phyloP scores from a whole-genome alignment of 345 rosid genomes.

The Jatropha curcas region DNA sequence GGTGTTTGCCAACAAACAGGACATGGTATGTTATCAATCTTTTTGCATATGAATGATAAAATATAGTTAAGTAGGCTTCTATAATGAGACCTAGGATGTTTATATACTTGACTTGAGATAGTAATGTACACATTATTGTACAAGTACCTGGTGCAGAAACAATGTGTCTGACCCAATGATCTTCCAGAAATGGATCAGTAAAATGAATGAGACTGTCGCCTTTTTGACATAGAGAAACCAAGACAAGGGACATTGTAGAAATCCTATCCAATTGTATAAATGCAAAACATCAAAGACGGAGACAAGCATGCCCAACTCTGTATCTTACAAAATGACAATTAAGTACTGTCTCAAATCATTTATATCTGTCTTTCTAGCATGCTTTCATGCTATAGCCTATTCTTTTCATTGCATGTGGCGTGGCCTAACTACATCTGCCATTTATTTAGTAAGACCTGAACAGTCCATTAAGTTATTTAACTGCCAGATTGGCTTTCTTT shows the following conservation, averaged over 20 bases:
- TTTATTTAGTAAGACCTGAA: no score
- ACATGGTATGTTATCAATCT: constrained; percentile 60
- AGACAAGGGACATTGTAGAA: background rate
- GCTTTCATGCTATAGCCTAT: background rate
- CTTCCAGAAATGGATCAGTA: background rate
- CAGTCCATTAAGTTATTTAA: no score
- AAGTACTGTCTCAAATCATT: background rate
- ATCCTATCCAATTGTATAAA: background rate
- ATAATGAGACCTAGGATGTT: background rate
- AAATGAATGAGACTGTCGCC: background rate
- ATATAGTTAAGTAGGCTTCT: background rate
- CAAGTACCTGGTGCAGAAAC: no score
- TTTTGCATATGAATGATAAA: background rate
- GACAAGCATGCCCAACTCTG: background rate
- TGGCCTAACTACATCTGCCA: no score
- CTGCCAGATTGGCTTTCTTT: no score
- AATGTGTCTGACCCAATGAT: background rate
- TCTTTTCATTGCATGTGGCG: no score
- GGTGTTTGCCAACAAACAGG: constrained; percentile 99
- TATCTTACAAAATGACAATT: background rate
- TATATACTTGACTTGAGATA: background rate
- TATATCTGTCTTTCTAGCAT: background rate
- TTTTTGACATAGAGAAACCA: constrained; percentile 4
- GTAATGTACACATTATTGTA: background rate
- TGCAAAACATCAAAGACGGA: background rate